phyloP scores from a whole-genome alignment of 1,139 yeast genomes.

The Kodamaea derodonti region DNA sequence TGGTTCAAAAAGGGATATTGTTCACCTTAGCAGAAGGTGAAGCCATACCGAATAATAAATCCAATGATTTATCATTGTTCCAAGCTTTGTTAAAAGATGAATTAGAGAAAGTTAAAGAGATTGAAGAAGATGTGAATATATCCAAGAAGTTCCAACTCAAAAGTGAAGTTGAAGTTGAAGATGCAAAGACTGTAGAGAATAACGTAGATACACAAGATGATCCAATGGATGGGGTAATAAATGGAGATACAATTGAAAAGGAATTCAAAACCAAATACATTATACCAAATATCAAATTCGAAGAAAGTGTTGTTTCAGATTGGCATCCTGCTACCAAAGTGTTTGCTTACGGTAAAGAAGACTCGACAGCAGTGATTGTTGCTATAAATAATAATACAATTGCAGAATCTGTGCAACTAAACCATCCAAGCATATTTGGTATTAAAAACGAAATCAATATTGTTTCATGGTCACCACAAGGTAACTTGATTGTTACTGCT shows the following conservation, averaged over 20 bases:
- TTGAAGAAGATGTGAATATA: slow-evolving; percentile 19
- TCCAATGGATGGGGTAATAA: slow-evolving; percentile 3
- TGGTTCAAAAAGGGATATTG: slow-evolving; percentile 83
- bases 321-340: slow-evolving; percentile 41
- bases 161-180: slow-evolving; percentile 5
- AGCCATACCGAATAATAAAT: slow-evolving; percentile 4
- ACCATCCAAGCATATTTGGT: slow-evolving; percentile 31
- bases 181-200: too few species aligned
- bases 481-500: slow-evolving; percentile 53
- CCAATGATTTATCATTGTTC: slow-evolving; percentile 7
- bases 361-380: slow-evolving; percentile 33
- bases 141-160: slow-evolving; percentile 11
- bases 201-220: slow-evolving; percentile 17
- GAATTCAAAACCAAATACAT: slow-evolving; percentile 21
- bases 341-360: slow-evolving; percentile 36
- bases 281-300: slow-evolving; percentile 19
- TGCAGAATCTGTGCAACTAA: slow-evolving; percentile 32
- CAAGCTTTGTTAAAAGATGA: slow-evolving; percentile 6
- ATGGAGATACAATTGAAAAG: slow-evolving; percentile 4
- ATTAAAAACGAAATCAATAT: slow-evolving; percentile 32
- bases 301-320: slow-evolving; percentile 28
- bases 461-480: slow-evolving; percentile 64
- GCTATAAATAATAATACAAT: slow-evolving; percentile 30
- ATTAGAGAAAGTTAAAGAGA: slow-evolving; percentile 21
- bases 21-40: slow-evolving; percentile 44